phyloP scores from a whole-genome alignment of 116 monocot species.

The Phalaenopsis hybrid region DNA sequence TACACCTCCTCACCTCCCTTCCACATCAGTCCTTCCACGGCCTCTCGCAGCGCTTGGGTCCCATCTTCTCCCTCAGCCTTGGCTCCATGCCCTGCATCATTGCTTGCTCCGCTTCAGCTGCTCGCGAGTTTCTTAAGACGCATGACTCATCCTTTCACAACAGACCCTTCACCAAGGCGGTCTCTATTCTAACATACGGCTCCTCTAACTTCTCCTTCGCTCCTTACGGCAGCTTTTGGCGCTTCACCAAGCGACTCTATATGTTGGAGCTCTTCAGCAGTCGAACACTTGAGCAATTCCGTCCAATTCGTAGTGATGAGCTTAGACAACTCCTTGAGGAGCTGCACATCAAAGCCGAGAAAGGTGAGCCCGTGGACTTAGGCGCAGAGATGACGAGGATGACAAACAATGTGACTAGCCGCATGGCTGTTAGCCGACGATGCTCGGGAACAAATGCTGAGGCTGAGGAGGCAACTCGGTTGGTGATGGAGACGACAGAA shows the following conservation, averaged over 20 bases:
- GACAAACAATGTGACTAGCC: slow-evolving; percentile 22
- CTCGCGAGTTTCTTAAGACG: slow-evolving; percentile 19
- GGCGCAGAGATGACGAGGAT: slow-evolving; percentile 20
- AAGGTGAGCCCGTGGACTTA: slow-evolving; percentile 7
- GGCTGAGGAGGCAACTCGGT: slow-evolving; percentile 12
- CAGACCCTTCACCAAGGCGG: slow-evolving; percentile 11
- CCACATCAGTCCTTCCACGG: slow-evolving; percentile 25
- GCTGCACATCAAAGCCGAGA: neutral
- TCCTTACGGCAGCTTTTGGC: slow-evolving; percentile 24
- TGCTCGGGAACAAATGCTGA: slow-evolving; percentile 18
- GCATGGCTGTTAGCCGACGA: slow-evolving; percentile 20
- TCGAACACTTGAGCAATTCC: slow-evolving; percentile 19
- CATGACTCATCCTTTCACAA: slow-evolving; percentile 20
- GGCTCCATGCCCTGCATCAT: slow-evolving; percentile 15
- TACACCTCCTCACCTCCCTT: slow-evolving; percentile 24
- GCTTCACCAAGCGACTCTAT: slow-evolving; percentile 37
- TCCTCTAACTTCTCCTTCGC: slow-evolving; percentile 23
- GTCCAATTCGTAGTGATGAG: slow-evolving; percentile 12
- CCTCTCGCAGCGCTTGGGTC: slow-evolving; percentile 18
- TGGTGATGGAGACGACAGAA: slow-evolving; percentile 21
- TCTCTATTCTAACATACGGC: slow-evolving; percentile 19
- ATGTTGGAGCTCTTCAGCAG: slow-evolving; percentile 24
- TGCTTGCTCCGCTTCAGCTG: slow-evolving; percentile 10
- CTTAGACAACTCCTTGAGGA: neutral
- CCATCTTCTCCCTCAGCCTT: slow-evolving; percentile 20